Evolutionary conservation across 768 basidiomycete genomes (phyloP).

Genomic region (Boletus insuetus): DNA sequence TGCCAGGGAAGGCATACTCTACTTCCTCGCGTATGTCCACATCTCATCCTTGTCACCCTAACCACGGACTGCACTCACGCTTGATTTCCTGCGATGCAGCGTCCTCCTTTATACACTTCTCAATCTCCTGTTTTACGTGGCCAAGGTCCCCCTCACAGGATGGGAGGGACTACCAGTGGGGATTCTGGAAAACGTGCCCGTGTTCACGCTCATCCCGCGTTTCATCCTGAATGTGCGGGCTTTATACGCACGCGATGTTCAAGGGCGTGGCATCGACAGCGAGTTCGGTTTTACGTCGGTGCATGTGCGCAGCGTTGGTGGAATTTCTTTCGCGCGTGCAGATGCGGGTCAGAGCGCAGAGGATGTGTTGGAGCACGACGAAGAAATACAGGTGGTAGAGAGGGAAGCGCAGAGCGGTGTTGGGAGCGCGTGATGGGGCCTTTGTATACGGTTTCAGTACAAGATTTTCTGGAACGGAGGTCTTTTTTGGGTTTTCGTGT

Average conservation of each 20-base stretch:
- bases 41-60: not conserved
- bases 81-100: not conserved
- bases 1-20: not conserved
- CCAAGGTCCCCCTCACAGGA: not conserved
- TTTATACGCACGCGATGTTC: slow-evolving; percentile 1
- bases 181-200: not conserved
- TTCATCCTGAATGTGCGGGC: slow-evolving; percentile 6
- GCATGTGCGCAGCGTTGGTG: no score
- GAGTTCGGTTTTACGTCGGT: not conserved
- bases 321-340: no score
- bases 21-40: slow-evolving; percentile 9
- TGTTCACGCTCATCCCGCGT: slow-evolving; percentile 5
- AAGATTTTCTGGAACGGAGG: no score
- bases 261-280: not conserved
- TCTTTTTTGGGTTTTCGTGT: no score
- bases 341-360: not conserved
- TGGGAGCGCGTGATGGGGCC: no score
- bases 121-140: not conserved
- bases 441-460: no score
- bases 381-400: not conserved
- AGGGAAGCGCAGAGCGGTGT: no score
- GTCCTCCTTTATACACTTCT: not conserved
- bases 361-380: not conserved
- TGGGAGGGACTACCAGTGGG: not conserved
- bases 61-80: not conserved